Conservation (phyloP, 106 monocot species). For the Ottelia alismoides region DNA sequence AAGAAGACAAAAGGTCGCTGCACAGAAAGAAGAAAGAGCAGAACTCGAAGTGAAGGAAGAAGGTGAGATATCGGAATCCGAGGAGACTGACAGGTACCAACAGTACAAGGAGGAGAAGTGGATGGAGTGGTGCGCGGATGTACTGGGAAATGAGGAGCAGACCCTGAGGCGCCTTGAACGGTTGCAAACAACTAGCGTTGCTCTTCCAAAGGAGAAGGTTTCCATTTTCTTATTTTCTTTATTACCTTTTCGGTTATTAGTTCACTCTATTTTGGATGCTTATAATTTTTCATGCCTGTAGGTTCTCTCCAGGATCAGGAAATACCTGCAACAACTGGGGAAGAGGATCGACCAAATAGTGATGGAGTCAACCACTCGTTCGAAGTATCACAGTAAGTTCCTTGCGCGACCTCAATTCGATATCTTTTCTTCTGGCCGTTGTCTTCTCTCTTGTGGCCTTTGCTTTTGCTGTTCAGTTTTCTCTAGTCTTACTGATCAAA, state of each 20-base stretch:
- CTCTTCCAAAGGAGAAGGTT: constrained; percentile 97
- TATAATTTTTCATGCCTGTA: constrained; percentile 12
- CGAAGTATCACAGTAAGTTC: constrained; percentile 69
- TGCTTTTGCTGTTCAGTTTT: not conserved
- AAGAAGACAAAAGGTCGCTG: constrained; percentile 22
- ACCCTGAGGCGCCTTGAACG: constrained; percentile 80
- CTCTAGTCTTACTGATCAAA: too few species aligned
- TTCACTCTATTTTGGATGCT: not conserved
- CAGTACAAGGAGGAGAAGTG: constrained; percentile 93
- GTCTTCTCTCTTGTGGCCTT: too few species aligned
- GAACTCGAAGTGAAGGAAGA: constrained; percentile 77
- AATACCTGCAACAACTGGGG: constrained; percentile 83
- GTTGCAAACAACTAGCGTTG: constrained; percentile 87
- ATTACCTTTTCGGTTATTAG: too few species aligned
- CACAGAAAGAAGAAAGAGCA: constrained; percentile 29
- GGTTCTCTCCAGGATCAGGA: constrained; percentile 90
- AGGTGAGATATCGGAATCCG: constrained; percentile 92
- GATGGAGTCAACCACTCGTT: constrained; percentile 57
- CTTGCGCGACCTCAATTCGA: too few species aligned
- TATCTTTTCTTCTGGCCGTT: too few species aligned
- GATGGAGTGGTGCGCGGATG: constrained; percentile 97
- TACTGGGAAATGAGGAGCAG: constrained; percentile 74
- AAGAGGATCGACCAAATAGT: constrained; percentile 79
- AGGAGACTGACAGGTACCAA: constrained; percentile 52
- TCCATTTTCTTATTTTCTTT: constrained; percentile 1